Evolutionary conservation across 2,329 filamentous ascomycete species (phyloP).

Genomic region (Cadophora sp.): DNA sequence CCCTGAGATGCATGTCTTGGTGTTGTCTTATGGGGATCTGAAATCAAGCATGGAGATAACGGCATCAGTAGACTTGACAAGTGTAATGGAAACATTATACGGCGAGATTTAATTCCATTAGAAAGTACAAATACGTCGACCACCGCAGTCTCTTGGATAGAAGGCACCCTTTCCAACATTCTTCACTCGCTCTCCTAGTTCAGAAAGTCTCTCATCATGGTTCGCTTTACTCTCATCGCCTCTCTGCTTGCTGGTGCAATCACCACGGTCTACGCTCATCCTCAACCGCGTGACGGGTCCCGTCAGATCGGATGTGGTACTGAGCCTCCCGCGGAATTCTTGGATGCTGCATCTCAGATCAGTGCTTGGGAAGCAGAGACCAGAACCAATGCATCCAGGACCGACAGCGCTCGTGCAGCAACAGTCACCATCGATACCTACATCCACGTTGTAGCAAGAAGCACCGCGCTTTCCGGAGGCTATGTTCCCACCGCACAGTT

Average conservation of each 20-base stretch:
- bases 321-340: slow-evolving; percentile 35
- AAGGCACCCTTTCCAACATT: background rate
- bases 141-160: background rate
- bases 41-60: background rate
- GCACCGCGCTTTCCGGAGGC: slow-evolving; percentile 33
- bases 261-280: slow-evolving; percentile 28
- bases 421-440: slow-evolving; percentile 43
- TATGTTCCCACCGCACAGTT: slow-evolving; percentile 40
- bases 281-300: slow-evolving; percentile 18
- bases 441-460: slow-evolving; percentile 45
- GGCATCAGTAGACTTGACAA: background rate
- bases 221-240: slow-evolving; percentile 31
- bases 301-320: slow-evolving; percentile 29
- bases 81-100: background rate
- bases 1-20: slow-evolving; percentile 1
- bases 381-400: slow-evolving; percentile 22
- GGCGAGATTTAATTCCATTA: background rate
- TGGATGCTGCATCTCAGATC: slow-evolving; percentile 23
- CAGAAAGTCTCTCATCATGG: background rate
- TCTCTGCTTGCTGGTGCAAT: slow-evolving; percentile 27
- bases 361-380: slow-evolving; percentile 23
- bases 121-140: background rate
- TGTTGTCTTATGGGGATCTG: background rate
- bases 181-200: background rate
- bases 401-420: slow-evolving; percentile 25